Evolutionary conservation across 371 early-diverging fungal species (phyloP), one percentile per base, ranked within the genome.

Genomic region (Mucor plumbeus): DNA sequence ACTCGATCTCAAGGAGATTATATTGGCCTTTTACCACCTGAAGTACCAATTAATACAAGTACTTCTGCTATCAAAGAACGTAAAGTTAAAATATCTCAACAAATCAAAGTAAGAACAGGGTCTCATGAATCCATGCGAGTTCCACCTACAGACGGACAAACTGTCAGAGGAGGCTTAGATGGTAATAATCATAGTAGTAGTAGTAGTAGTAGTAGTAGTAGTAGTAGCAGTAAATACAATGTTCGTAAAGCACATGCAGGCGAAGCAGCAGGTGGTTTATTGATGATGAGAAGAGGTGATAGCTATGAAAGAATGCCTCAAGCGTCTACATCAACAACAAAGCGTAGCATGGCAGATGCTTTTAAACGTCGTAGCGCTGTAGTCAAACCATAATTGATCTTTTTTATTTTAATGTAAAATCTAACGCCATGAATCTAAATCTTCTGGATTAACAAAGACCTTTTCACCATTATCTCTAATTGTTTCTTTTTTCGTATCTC

Each of bases 401-500:
- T 26, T 26, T 26, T 26, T 26, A 26, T 26, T 26, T 26, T 26
- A 26, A 26, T 26, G 26, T 43, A 61, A 31, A 38, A 39, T 47
- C 53, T 73, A 83, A 31, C 79, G 74, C 83, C 83, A 83, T 44
- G 81, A 76, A 56, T 81, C 83, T 34, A 85, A 67, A 35, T 88
- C 87, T 68, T 88, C 87, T 56, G 87, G 87, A 68, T 84, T 77
- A 10, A 88, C 84, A 50, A 79, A 64, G 53, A 82, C 83, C 13
- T 82, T 78, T 73, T 89, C 89, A 11, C 89, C 89, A 69, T 87
- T 87, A 44, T 85, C 84, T 54, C 87, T 72, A 62, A 88, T 83
- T 13, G 87, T 87, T 72, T 92, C 83, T 63, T 87, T 85, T 14
- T 88, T 71, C 50, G 85, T 87, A 79, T 96, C 96, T 62, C 94